Conservation (phyloP, 2,329 filamentous ascomycete genomes). For the Thielaviopsis musarum region DNA sequence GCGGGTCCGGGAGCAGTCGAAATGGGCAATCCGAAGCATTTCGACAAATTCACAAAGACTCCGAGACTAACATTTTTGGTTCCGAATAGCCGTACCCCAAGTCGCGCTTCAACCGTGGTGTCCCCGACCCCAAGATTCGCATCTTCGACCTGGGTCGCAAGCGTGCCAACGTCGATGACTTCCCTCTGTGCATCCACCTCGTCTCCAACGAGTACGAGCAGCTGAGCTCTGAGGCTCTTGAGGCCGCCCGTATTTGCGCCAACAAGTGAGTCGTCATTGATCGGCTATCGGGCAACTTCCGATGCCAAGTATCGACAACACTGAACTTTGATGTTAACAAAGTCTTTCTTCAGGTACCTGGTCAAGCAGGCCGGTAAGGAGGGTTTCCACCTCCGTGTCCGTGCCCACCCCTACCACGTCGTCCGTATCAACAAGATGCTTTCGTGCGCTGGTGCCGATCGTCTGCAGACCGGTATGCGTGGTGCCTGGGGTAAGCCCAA, state of each 20-base stretch:
- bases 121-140: conserved; percentile 67
- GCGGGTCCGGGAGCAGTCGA: neutral
- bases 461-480: conserved; percentile 99
- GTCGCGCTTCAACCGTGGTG: conserved; percentile 99
- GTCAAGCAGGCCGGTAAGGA: conserved; percentile 59
- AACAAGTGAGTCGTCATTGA: conserved; percentile 52
- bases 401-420: conserved; percentile 98
- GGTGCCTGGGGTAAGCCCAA: conserved; percentile 99
- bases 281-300: neutral
- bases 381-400: conserved; percentile 56
- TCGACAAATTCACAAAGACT: neutral
- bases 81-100: conserved; percentile 74
- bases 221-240: conserved; percentile 97
- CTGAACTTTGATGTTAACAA: neutral
- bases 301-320: neutral
- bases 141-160: conserved; percentile 99
- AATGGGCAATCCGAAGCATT: neutral
- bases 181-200: conserved; percentile 97
- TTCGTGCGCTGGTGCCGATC: conserved; percentile 99
- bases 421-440: conserved; percentile 99
- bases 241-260: conserved; percentile 99
- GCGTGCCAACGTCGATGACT: conserved; percentile 97
- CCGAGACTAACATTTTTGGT: conserved; percentile 14
- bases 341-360: conserved; percentile 33
- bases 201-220: conserved; percentile 99